Conservation (phyloP, 371 early-diverging fungal genomes). For the Nematocida displodere region DNA sequence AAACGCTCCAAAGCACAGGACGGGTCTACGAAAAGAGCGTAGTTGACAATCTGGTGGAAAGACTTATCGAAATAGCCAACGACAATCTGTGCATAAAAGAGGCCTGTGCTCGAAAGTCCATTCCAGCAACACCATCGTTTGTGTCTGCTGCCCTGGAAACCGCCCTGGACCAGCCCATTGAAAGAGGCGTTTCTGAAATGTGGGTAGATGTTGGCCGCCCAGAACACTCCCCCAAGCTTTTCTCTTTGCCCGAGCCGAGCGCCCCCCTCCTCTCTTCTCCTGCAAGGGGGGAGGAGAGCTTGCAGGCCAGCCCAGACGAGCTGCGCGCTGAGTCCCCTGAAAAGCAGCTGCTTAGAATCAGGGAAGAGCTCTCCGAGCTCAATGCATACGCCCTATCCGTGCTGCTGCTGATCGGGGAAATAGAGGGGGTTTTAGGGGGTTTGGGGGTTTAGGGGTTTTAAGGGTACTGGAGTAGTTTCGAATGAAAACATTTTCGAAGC, state of each 20-base stretch:
- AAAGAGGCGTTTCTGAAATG: neutral
- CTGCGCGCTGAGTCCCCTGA: neutral
- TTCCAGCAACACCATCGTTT: neutral
- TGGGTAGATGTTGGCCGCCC: neutral
- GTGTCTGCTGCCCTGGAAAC: neutral
- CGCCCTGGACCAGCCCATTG: neutral
- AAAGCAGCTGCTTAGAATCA: neutral
- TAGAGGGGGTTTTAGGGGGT: conserved; percentile 19
- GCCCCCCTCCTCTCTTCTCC: neutral
- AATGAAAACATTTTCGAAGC: conserved; percentile 34
- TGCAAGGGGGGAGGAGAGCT: neutral
- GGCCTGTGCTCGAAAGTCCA: conserved; percentile 1
- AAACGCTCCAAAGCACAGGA: conserved; percentile 16
- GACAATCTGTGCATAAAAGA: conserved; percentile 47
- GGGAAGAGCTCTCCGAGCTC: conserved; percentile 38
- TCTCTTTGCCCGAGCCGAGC: neutral
- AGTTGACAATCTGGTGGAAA: conserved; percentile 31
- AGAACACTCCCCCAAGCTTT: neutral
- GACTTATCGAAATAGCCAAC: conserved; percentile 42
- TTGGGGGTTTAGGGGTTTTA: no score
- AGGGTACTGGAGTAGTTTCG: neutral
- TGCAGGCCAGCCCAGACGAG: neutral
- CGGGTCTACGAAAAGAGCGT: conserved; percentile 7
- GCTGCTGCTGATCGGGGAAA: conserved; percentile 14
- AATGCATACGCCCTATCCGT: conserved; percentile 35